A percentile compares a stretch with the other conserved stretches of the same genome.
These are phyloP conservation scores for Plantago coronopus DNA, from an alignment of 305 asterid species.

Conservation along the genomic window DNA sequence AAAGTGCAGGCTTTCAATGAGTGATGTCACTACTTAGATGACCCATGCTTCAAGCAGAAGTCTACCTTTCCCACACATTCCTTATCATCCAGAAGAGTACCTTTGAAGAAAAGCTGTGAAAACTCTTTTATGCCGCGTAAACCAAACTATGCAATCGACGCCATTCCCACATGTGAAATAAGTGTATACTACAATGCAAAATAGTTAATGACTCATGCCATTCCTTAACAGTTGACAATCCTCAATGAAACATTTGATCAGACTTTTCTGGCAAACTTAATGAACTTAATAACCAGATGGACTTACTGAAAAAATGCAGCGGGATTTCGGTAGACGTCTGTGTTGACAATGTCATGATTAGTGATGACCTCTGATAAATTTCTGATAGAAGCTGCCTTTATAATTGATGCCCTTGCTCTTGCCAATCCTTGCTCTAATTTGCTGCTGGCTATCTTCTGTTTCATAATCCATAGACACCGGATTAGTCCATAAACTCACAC, in stretches of 20 bases:
- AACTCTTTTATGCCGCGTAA: neutral
- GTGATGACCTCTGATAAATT: neutral
- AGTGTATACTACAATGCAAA: neutral
- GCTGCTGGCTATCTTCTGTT: neutral
- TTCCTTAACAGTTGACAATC: neutral
- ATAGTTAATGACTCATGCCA: neutral
- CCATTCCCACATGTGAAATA: neutral
- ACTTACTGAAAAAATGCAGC: neutral
- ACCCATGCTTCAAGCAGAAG: neutral
- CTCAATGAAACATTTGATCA: neutral
- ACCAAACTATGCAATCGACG: neutral
- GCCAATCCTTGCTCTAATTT: conserved; percentile 2
- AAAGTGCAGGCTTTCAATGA: no score
- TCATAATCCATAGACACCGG: neutral
- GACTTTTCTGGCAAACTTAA: neutral
- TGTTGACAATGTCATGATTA: neutral
- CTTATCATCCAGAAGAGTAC: neutral
- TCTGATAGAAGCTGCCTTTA: neutral
- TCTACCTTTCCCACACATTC: neutral
- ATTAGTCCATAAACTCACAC: neutral
- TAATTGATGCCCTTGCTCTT: conserved; percentile 7
- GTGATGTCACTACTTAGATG: no score
- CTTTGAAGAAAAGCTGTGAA: conserved; percentile 3
- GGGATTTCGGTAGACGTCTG: neutral
- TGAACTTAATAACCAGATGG: neutral